These are phyloP conservation scores for Pneumocystis canis DNA, from an alignment of 1,139 yeast species.

Conservation along the genomic window DNA sequence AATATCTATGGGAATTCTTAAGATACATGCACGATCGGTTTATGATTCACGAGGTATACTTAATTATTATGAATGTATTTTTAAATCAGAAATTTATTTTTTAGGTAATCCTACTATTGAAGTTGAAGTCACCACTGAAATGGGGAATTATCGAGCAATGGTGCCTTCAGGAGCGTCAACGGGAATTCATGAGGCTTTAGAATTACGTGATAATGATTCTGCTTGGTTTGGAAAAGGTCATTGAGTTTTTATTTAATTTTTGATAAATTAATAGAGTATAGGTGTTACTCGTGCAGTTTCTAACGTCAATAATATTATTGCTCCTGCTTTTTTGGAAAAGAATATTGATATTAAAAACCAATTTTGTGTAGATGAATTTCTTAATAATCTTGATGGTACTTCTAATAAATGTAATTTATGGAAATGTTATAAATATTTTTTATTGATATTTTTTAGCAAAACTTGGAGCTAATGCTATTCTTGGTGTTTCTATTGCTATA, in stretches of 20 bases:
- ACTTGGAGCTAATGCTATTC: constrained; percentile 90
- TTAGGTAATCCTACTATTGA: constrained; percentile 79
- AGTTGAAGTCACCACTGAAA: constrained; percentile 75
- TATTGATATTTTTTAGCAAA: constrained; percentile 29
- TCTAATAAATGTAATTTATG: constrained; percentile 48
- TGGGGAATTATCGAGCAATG: constrained; percentile 79
- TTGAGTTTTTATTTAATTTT: background rate
- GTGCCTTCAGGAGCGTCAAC: constrained; percentile 97
- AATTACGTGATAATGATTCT: constrained; percentile 87
- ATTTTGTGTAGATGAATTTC: constrained; percentile 63
- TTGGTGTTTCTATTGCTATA: constrained; percentile 86
- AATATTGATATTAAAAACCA: constrained; percentile 66
- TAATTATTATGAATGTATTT: background rate
- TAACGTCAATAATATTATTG: constrained; percentile 78
- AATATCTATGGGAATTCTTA: constrained; percentile 31
- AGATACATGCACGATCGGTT: constrained; percentile 78
- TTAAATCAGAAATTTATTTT: background rate
- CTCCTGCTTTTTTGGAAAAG: constrained; percentile 70
- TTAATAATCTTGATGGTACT: constrained; percentile 72
- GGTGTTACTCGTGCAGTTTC: constrained; percentile 80
- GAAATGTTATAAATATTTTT: background rate
- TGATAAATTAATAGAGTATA: background rate
- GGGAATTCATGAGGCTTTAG: constrained; percentile 71
- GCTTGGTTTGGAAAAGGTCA: constrained; percentile 81
- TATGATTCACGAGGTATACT: constrained; percentile 60